Conservation (phyloP, 2,329 filamentous ascomycete genomes). For the Neonectria faginata region DNA sequence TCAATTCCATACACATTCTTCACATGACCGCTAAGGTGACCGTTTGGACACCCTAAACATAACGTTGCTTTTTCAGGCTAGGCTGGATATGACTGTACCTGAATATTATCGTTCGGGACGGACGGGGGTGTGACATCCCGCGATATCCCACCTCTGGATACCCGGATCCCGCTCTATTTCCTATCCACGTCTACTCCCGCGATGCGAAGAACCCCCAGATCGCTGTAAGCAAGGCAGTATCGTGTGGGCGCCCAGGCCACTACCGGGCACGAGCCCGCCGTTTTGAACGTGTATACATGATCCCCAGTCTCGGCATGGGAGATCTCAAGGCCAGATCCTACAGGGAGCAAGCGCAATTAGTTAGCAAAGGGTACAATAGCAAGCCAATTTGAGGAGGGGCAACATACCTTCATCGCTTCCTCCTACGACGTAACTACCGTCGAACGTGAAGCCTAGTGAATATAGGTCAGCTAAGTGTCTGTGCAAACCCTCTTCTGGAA, state of each 20-base stretch:
- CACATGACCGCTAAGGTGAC: constrained; percentile 12
- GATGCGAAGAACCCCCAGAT: constrained; percentile 76
- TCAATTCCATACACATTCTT: constrained; percentile 6
- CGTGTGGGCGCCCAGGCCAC: constrained; percentile 82
- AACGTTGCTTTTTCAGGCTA: not conserved
- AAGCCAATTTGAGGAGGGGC: not conserved
- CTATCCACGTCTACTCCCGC: constrained; percentile 67
- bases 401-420: constrained; percentile 76
- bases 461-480: constrained; percentile 26
- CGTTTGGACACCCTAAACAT: constrained; percentile 7
- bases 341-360: not conserved
- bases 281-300: constrained; percentile 77
- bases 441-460: constrained; percentile 77
- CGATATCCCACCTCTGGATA: not conserved
- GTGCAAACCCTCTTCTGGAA: not conserved
- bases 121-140: constrained; percentile 4
- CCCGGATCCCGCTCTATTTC: constrained; percentile 44
- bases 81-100: not conserved
- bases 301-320: constrained; percentile 81
- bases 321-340: constrained; percentile 73
- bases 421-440: constrained; percentile 79
- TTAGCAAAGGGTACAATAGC: constrained; percentile 4
- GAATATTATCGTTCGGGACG: not conserved
- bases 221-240: constrained; percentile 80
- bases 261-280: constrained; percentile 70